Conservation (phyloP, 2,329 filamentous ascomycete genomes). For the Eurotiales sp. region DNA sequence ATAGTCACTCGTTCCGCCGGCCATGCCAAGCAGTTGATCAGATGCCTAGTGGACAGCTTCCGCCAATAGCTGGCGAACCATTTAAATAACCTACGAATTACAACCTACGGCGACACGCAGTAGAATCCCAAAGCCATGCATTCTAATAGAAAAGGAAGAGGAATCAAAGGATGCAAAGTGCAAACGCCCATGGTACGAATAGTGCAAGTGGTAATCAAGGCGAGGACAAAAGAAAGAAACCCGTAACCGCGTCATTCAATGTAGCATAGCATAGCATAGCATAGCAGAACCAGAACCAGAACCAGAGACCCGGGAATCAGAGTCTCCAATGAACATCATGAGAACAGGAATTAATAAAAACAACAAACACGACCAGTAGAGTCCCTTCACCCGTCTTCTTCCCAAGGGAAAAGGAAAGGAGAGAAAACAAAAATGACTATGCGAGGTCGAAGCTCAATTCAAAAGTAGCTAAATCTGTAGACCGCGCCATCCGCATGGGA, state of each 20-base stretch:
- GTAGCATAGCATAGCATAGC: no score
- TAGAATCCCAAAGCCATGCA: constrained; percentile 8
- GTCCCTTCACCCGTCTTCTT: neutral
- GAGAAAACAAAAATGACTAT: no score
- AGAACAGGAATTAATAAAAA: neutral
- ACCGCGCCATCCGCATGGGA: neutral
- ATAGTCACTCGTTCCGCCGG: no score
- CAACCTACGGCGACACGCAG: no score
- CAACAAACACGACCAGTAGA: neutral
- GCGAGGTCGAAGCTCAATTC: neutral
- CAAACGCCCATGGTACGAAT: constrained; percentile 9
- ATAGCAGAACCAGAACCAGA: no score
- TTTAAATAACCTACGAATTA: no score
- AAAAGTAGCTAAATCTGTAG: neutral
- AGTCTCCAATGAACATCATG: neutral
- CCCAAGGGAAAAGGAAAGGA: neutral
- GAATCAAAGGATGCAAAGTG: constrained; percentile 7
- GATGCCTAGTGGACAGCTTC: no score
- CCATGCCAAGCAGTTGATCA: neutral
- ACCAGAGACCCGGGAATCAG: neutral
- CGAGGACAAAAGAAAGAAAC: neutral
- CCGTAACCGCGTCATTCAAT: constrained; percentile 9
- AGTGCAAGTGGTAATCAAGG: constrained; percentile 4
- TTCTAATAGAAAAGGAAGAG: constrained; percentile 8
- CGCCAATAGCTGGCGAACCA: no score